Evolutionary conservation across 495 filamentous ascomycete species (phyloP), one percentile per base, ranked within the genome.

Genomic region (Hyphodiscus hymeniophilus): DNA sequence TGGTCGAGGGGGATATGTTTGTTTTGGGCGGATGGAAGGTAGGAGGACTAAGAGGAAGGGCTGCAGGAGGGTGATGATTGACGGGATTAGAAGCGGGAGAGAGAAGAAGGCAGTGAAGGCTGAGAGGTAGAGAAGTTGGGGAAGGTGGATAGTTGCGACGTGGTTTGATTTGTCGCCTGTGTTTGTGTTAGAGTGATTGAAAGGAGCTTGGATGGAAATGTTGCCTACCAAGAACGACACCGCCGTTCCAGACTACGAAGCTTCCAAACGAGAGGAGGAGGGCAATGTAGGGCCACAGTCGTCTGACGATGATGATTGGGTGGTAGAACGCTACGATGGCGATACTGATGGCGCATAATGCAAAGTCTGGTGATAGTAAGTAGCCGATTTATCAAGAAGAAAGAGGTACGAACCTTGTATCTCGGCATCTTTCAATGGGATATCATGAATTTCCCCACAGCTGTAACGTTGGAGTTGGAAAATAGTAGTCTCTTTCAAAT

Each of bases 41-140:
- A 30, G 16, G 12, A 22, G 41, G 4, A 52, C 20, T 17, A 33
- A 35, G 24, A 31, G 16, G 20, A 53, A 34, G 30, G 41, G 36
- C 7, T 26, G 10, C 11, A 50, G 23, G 26, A 58, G 42, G 2
- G 43, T 49, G 36, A 74, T 51, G 8, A 66, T 2, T 4, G 75
- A 76, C 1, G 77, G 71, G 15, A 82, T 48, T 7, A 91, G 58
- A 11, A 96, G 68, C 1, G 92, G 91, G 44, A 77, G 79, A 0
- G 91, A 95, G 71, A 95, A 95, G 71, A 95, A 94, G 28, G 72
- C 60, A 26, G 92, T 77, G 60, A 92, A 87, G 1, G 89, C 82
- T 82, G 88, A 91, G 57, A 97, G 80, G 62, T 98, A 98, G 28
- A 96, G 81, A 78, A 97, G 84, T 63, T 98, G 92, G 2, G 92